phyloP scores from a whole-genome alignment of 352 stramenopile genomes.

The Aphanomyces astaci region DNA sequence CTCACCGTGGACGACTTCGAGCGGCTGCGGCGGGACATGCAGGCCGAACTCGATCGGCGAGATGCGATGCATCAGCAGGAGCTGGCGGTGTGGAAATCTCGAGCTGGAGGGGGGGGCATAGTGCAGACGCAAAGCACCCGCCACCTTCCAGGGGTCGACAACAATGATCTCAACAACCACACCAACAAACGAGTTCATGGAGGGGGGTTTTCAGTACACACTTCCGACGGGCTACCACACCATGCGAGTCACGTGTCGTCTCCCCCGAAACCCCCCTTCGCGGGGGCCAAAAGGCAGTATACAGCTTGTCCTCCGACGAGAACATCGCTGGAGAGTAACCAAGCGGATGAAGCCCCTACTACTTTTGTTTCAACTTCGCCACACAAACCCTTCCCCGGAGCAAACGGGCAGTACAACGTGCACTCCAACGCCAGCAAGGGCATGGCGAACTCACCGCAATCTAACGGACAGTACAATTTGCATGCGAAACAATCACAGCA shows the following conservation, averaged over 20 bases:
- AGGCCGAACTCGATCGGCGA: constrained; percentile 17
- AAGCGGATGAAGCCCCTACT: no score
- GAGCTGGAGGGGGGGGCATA: neutral
- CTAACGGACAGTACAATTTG: neutral
- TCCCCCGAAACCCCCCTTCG: no score
- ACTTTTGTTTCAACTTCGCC: neutral
- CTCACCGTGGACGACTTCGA: constrained; percentile 14
- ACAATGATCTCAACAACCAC: neutral
- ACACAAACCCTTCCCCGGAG: constrained; percentile 14
- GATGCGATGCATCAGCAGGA: constrained; percentile 11
- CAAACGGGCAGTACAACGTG: neutral
- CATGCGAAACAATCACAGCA: neutral
- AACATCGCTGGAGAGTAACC: no score
- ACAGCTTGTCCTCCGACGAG: no score
- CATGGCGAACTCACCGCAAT: neutral
- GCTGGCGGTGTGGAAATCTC: neutral
- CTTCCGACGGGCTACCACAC: no score
- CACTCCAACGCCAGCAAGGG: neutral
- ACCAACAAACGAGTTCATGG: neutral
- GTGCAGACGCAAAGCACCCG: neutral
- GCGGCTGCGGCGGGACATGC: constrained; percentile 12
- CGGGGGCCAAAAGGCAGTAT: no score
- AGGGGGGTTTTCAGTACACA: no score
- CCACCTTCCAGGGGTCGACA: neutral
- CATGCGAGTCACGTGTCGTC: no score